Conservation (phyloP, 345 rosid genomes). For the Eucalyptus camaldulensis region DNA sequence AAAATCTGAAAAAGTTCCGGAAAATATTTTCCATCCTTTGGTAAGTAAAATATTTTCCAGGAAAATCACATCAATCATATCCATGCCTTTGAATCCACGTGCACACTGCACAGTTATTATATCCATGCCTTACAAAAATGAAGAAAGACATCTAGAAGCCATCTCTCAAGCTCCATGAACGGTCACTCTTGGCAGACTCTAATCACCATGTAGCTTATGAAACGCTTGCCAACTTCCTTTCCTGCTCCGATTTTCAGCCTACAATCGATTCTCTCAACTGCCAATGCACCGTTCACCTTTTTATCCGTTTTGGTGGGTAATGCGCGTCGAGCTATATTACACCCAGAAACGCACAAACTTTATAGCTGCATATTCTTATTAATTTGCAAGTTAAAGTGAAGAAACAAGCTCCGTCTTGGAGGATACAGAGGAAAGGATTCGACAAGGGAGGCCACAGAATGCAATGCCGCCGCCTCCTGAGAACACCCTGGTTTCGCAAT, state of each 20-base stretch:
- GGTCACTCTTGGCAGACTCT: not conserved
- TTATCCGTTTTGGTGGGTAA: not conserved
- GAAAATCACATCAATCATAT: too few species aligned
- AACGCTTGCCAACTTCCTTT: not conserved
- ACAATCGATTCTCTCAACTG: not conserved
- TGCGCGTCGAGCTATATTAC: not conserved
- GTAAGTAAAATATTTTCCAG: too few species aligned
- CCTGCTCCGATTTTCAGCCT: not conserved
- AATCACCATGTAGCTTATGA: not conserved
- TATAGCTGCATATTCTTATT: not conserved
- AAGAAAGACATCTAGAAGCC: not conserved
- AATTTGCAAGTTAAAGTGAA: slow-evolving; percentile 6
- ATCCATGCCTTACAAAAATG: not conserved
- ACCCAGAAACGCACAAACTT: not conserved
- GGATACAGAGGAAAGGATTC: slow-evolving; percentile 7
- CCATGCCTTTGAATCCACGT: not conserved
- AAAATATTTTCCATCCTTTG: too few species aligned
- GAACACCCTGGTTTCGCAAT: slow-evolving; percentile 27
- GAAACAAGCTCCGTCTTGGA: slow-evolving; percentile 1
- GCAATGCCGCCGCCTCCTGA: slow-evolving; percentile 13
- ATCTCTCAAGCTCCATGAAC: not conserved
- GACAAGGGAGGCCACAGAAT: slow-evolving; percentile 15
- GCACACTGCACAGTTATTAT: not conserved
- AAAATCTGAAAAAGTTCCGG: too few species aligned
- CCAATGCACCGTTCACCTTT: not conserved